Evolutionary conservation across 2,329 filamentous ascomycete species (phyloP).

Genomic region (Sphaerulina musiva): DNA sequence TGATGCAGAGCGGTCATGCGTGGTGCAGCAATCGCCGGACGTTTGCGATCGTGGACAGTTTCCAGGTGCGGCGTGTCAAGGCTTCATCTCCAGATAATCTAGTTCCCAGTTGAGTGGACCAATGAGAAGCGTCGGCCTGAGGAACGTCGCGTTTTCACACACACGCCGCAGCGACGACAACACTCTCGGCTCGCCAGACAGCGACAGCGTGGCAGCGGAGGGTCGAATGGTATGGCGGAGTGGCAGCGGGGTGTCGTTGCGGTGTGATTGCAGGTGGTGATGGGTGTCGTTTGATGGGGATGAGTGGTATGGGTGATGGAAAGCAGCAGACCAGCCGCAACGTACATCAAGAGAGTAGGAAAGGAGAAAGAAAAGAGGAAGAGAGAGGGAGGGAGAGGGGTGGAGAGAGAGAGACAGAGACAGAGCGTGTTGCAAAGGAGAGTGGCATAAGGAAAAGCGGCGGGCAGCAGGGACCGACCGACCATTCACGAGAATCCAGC

Average conservation of each 20-base stretch:
- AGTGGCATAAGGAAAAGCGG: slow-evolving; percentile 1
- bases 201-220: neutral
- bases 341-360: slow-evolving; percentile 4
- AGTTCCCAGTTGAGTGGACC: neutral
- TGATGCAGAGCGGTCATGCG: neutral
- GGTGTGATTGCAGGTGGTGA: neutral
- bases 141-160: slow-evolving; percentile 7
- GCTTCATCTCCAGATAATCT: slow-evolving; percentile 5
- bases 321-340: neutral
- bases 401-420: too few relatives aligned
- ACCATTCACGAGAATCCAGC: neutral
- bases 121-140: slow-evolving; percentile 6
- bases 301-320: slow-evolving; percentile 7
- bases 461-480: neutral
- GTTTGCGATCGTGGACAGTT: neutral
- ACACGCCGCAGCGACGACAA: slow-evolving; percentile 3
- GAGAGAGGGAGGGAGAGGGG: neutral
- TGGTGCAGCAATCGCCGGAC: neutral
- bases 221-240: neutral
- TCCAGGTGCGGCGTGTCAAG: slow-evolving; percentile 3
- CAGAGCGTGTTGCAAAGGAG: neutral
- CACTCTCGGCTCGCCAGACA: neutral
- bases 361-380: slow-evolving; percentile 13
- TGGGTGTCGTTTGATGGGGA: neutral
- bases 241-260: neutral